phyloP scores from a whole-genome alignment of 768 basidiomycete genomes.

The Multifurca ochricompacta region DNA sequence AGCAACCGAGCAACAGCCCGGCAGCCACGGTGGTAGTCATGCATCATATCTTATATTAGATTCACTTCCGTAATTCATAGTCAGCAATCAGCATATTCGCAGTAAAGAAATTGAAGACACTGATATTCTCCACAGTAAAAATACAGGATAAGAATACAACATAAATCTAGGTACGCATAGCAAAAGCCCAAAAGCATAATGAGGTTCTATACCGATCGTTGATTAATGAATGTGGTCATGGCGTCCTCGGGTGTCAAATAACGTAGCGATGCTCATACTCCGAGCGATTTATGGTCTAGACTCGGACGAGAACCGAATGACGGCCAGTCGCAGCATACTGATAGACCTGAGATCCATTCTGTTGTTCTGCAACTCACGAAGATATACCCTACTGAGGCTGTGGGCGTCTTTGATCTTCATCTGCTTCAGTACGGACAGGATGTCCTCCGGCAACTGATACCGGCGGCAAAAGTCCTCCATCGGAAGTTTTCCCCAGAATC shows the following conservation, averaged over 20 bases:
- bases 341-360: not conserved
- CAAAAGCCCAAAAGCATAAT: not conserved
- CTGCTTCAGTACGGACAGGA: not conserved
- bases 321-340: slow-evolving; percentile 11
- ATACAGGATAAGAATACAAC: slow-evolving; percentile 7
- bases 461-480: slow-evolving; percentile 9
- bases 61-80: too few relatives aligned
- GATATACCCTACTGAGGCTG: slow-evolving; percentile 5
- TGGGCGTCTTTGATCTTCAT: slow-evolving; percentile 10
- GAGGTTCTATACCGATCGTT: not conserved
- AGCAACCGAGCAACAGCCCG: too few relatives aligned
- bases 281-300: slow-evolving; percentile 6
- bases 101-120: not conserved
- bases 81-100: too few relatives aligned
- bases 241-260: not conserved
- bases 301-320: slow-evolving; percentile 12
- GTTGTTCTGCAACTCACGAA: slow-evolving; percentile 1
- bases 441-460: slow-evolving; percentile 8
- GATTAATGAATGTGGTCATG: not conserved
- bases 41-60: too few relatives aligned
- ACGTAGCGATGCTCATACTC: not conserved
- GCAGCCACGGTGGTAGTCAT: too few relatives aligned
- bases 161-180: not conserved
- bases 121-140: not conserved
- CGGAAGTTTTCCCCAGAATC: not conserved